Evolutionary conservation across 257 asterid genomes (phyloP), one percentile per base, ranked within the genome.

Genomic region (Solanum arcanum): DNA sequence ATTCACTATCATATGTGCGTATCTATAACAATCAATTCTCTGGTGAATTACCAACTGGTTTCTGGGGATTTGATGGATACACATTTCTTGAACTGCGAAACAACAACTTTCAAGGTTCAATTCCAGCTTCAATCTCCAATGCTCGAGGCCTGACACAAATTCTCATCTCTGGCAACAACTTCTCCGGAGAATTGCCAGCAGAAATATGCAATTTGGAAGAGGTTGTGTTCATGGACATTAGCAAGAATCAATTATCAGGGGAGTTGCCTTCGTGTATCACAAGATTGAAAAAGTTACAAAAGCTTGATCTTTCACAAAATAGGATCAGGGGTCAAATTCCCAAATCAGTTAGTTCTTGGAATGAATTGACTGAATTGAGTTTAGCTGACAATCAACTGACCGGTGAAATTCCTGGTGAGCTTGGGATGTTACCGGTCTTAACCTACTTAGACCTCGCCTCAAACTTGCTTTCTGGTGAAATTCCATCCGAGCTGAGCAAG

Each of bases 321-420:
- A 69, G 12, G 66, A 88, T 96, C 75, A 77, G 74, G 5, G 98
- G 99, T 8, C 92, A 88, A 86, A 92, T 96, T 87, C 98, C 99
- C 5, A 62, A 31, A 7, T 75, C 84, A 20, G 82, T 94, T 35
- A 78, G 89, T 42, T 81, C 88, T 52, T 92, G 94, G 95, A 87
- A 84, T 23, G 93, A 94, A 78, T 64, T 96, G 42, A 90, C 95
- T 9, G 95, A 92, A 84, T 62, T 96, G 89, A 93, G 94, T 89
- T 88, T 96, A n/a, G 95, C 99, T 16, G 86, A 86, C 59, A 96
- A 96, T 88, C 93, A 42, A 20, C 88, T 95, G 41, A 92, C 92
- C 31, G 97, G 98, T 41, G 86, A 35, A 11, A 94, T 96, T 88
- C 99, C 99, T 5, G 25, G 84, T 3, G 94, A 88, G 66, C 91